A percentile compares a stretch with the other conserved stretches of the same genome.
Evolutionary conservation across 2,329 filamentous ascomycete genomes (phyloP).

Genomic region (Ophiognomonia clavigignenti-juglandacearum): DNA sequence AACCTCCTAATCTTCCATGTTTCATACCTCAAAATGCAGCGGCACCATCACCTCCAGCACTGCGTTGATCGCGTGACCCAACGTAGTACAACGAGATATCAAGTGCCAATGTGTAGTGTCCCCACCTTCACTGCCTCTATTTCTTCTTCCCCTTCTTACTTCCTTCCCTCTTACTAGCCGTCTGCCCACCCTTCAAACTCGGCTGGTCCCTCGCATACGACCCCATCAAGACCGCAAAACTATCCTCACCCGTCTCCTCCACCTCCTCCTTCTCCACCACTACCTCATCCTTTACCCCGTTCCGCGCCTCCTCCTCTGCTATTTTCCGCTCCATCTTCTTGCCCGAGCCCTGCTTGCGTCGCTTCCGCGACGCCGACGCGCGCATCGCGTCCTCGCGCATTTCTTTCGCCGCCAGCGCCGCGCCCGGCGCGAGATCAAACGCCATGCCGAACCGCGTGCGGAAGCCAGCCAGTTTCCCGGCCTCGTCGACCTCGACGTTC

Average conservation of each 20-base stretch:
- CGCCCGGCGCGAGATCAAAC: conserved; percentile 60
- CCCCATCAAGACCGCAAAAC: conserved; percentile 47
- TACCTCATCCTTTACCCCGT: neutral
- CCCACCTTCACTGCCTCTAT: neutral
- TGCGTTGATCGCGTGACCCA: neutral
- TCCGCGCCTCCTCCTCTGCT: conserved; percentile 9
- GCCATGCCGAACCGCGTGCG: conserved; percentile 75
- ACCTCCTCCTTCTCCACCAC: conserved; percentile 21
- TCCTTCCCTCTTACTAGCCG: conserved; percentile 8
- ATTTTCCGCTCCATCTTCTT: conserved; percentile 22
- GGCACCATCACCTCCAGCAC: neutral
- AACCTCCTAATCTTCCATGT: conserved; percentile 47
- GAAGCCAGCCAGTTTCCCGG: conserved; percentile 83
- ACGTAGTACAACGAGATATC: too few relatives aligned
- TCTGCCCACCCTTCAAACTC: conserved; percentile 31
- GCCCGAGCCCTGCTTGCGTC: conserved; percentile 19
- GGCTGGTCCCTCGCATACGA: conserved; percentile 39
- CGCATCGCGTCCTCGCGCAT: conserved; percentile 22
- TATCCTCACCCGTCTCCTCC: conserved; percentile 25
- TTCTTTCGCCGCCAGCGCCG: conserved; percentile 25
- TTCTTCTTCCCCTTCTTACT: conserved; percentile 15
- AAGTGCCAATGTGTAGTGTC: neutral
- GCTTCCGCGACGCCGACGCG: conserved; percentile 17
- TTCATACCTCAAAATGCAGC: conserved; percentile 1
- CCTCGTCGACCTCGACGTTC: conserved; percentile 93